Evolutionary conservation across 1,284 basidiomycete species (phyloP).

Genomic region (Cryptococcus sp.): DNA sequence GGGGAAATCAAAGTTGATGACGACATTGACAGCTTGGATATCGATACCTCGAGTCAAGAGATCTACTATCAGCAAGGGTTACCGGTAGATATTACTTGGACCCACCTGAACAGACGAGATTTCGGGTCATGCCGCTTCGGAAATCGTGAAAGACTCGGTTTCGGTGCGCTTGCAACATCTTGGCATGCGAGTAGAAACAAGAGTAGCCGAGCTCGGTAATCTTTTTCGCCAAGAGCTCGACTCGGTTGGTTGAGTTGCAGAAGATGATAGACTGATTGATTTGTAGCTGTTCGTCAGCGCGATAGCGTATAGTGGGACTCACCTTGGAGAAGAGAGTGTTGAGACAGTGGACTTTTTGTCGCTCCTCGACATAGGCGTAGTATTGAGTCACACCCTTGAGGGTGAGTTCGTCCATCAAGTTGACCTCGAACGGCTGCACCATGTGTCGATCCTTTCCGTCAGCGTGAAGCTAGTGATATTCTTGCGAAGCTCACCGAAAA

Average conservation of each 20-base stretch:
- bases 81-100: background rate
- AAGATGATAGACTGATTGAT: constrained; percentile 99
- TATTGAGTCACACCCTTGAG: constrained; percentile 98
- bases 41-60: constrained; percentile 98
- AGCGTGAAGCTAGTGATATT: background rate
- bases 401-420: constrained; percentile 99
- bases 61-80: constrained; percentile 49
- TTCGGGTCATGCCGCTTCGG: constrained; percentile 94
- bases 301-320: constrained; percentile 1
- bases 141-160: constrained; percentile 99
- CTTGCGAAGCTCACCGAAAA: constrained; percentile 66
- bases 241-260: constrained; percentile 98
- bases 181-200: constrained; percentile 99
- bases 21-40: constrained; percentile 98
- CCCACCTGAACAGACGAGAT: constrained; percentile 79
- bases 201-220: constrained; percentile 99
- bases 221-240: constrained; percentile 97
- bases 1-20: constrained; percentile 99
- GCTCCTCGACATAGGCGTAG: constrained; percentile 97
- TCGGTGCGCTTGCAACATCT: constrained; percentile 97
- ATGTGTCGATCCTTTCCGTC: constrained; percentile 84
- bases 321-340: constrained; percentile 40
- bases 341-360: constrained; percentile 94
- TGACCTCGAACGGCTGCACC: constrained; percentile 94
- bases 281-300: constrained; percentile 69